Base-by-base conservation (phyloP, 805 yeast genomes). In the Cyberlindnera bimundalis region DNA sequence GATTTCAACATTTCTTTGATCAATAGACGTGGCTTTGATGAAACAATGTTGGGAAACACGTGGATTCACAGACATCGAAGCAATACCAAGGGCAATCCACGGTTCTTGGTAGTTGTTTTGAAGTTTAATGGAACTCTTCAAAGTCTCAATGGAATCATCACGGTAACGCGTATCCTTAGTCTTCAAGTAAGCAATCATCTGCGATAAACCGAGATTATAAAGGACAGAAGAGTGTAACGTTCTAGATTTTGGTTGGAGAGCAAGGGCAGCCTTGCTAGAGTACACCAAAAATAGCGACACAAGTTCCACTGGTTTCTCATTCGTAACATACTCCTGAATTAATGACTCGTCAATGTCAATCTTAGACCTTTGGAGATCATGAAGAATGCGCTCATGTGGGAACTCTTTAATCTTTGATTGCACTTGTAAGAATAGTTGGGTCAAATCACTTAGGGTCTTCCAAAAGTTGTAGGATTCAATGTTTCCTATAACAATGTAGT, bases 1-100 rank as follows among this genome's bases (percentile, higher is more conserved):
- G 5, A 81, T 73, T 14, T 65, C 65, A 4, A 82, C 75, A 41
- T 84, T 85, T 39, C 77, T 76, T 6, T 84, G 76, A 35, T 85
- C 81, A 29, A 89, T 62, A 0, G 85, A 71, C 2, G 81, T 64
- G 1, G 97, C 90, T 47, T 86, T 83, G 52, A 93, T 84, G 53
- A 85, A 87, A 59, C 96, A 88, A 64, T 93, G 99, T 62, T 93
- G 99, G 0, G 97, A 70, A 6, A 87, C 84, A 35, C 75, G 73
- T 0, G 91, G 81, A 48, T 79, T 84, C 4, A 69, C 61, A 3
- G 77, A 64, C 40, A 81, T 71, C 7, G 87, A 76, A 0, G 89
- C 84, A 42, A 83, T 73, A 12, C 98, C 99, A 21, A 91, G 67
- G 0, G 85, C 81, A 39, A 77, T 69, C 99, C 99, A 93, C 43